Percentiles rank a stretch among this genome's conserved stretches.
Conservation (phyloP, 768 basidiomycete species). For the Crucibulum laeve region DNA sequence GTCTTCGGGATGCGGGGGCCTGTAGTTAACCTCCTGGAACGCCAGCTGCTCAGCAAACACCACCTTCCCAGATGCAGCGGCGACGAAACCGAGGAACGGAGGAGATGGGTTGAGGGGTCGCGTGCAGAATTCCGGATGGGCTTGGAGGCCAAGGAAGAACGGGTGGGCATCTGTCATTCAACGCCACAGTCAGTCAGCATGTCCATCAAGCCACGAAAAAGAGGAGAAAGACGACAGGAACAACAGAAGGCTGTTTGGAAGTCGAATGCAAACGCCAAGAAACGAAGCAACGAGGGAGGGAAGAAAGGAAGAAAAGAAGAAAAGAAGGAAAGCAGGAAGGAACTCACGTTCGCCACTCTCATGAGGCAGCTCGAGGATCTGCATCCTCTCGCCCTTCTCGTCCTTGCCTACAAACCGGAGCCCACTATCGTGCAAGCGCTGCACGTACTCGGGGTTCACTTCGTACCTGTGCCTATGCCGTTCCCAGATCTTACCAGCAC, state of each 20-base stretch:
- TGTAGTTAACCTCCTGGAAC: slow-evolving; percentile 56
- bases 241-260: no score
- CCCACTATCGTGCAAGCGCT: slow-evolving; percentile 64
- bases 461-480: slow-evolving; percentile 94
- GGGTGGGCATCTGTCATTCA: slow-evolving; percentile 54
- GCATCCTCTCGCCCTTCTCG: slow-evolving; percentile 96
- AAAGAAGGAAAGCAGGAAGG: no score
- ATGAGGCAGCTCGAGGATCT: slow-evolving; percentile 86
- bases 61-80: slow-evolving; percentile 55
- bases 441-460: slow-evolving; percentile 87
- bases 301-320: no score
- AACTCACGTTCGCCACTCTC: no score
- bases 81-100: slow-evolving; percentile 92
- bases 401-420: slow-evolving; percentile 76
- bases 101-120: slow-evolving; percentile 97
- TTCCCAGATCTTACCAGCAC: slow-evolving; percentile 84
- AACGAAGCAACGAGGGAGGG: no score
- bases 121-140: slow-evolving; percentile 98
- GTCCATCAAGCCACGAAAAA: not conserved
- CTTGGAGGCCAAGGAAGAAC: slow-evolving; percentile 91
- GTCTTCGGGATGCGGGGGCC: slow-evolving; percentile 71
- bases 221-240: no score
- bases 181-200: not conserved
- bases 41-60: slow-evolving; percentile 71
- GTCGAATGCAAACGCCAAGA: no score